phyloP scores from a whole-genome alignment of 1,139 yeast species.

The Pichia sp. region DNA sequence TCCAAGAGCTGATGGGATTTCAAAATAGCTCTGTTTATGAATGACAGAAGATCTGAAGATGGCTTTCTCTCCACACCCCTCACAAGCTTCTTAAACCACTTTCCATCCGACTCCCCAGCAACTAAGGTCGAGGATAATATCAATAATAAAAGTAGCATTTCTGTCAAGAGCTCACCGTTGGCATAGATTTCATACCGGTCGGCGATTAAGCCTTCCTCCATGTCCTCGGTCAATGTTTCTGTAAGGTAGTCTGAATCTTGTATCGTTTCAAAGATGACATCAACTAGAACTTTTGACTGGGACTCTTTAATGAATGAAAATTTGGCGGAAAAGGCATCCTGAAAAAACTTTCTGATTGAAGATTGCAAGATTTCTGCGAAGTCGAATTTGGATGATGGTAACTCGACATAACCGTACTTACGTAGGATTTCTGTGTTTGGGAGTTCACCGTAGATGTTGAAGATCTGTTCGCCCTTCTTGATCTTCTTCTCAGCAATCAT shows the following conservation, averaged over 20 bases:
- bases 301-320: conserved; percentile 22
- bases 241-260: conserved; percentile 32
- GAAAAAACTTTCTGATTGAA: conserved; percentile 34
- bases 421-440: conserved; percentile 86
- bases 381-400: conserved; percentile 69
- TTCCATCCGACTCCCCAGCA: conserved; percentile 34
- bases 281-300: conserved; percentile 26
- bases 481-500: conserved; percentile 71
- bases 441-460: conserved; percentile 84
- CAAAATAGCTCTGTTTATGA: conserved; percentile 41
- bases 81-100: conserved; percentile 33
- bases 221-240: conserved; percentile 32
- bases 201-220: conserved; percentile 45
- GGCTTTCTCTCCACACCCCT: conserved; percentile 22
- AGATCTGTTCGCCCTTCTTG: conserved; percentile 64
- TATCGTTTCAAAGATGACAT: conserved; percentile 34
- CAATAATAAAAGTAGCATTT: conserved; percentile 51
- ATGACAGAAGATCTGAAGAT: conserved; percentile 32
- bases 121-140: conserved; percentile 42
- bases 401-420: conserved; percentile 87
- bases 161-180: conserved; percentile 55
- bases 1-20: conserved; percentile 48
- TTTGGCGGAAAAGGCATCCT: conserved; percentile 5
- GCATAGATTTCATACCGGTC: conserved; percentile 61
- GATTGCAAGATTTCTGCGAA: conserved; percentile 67